Conservation (phyloP, 1,139 yeast genomes). For the Entelexis sorbosivorans region DNA sequence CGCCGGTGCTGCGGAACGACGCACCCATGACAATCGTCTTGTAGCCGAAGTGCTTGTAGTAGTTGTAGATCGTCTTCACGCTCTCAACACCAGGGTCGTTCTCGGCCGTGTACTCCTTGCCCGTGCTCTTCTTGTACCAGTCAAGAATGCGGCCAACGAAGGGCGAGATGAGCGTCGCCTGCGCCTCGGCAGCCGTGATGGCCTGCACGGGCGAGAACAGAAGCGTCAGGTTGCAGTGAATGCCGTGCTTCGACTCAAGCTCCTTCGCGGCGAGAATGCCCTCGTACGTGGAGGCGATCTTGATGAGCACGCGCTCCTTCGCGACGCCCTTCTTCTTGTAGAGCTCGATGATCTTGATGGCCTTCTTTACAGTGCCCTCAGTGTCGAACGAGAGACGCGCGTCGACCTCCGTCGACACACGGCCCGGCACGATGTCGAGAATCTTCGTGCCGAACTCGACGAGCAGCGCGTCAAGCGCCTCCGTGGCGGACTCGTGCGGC, state of each 20-base stretch:
- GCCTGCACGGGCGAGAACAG: constrained; percentile 95
- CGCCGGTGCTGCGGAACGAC: constrained; percentile 95
- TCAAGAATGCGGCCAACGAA: constrained; percentile 98
- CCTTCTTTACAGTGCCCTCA: constrained; percentile 86
- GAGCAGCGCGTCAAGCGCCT: constrained; percentile 82
- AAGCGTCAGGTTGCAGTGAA: constrained; percentile 92
- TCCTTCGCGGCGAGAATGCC: constrained; percentile 98
- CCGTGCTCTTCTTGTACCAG: constrained; percentile 94
- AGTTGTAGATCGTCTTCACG: constrained; percentile 81
- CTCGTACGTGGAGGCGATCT: constrained; percentile 97
- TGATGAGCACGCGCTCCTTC: constrained; percentile 85
- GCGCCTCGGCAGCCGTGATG: constrained; percentile 97
- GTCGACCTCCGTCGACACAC: constrained; percentile 98
- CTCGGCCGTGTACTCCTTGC: constrained; percentile 62
- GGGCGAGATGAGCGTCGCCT: constrained; percentile 92
- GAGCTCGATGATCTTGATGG: constrained; percentile 71
- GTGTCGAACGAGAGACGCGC: constrained; percentile 95
- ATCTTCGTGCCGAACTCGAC: constrained; percentile 95
- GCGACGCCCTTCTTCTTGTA: constrained; percentile 74
- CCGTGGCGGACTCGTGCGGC: constrained; percentile 51
- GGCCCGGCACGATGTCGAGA: constrained; percentile 91
- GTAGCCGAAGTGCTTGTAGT: constrained; percentile 95
- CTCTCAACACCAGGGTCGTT: constrained; percentile 97
- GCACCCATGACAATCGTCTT: constrained; percentile 99
- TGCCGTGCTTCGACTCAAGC: constrained; percentile 78